A percentile compares a stretch with the other conserved stretches of the same genome.
phyloP scores from a whole-genome alignment of 768 basidiomycete genomes.

The Mycena maculata region DNA sequence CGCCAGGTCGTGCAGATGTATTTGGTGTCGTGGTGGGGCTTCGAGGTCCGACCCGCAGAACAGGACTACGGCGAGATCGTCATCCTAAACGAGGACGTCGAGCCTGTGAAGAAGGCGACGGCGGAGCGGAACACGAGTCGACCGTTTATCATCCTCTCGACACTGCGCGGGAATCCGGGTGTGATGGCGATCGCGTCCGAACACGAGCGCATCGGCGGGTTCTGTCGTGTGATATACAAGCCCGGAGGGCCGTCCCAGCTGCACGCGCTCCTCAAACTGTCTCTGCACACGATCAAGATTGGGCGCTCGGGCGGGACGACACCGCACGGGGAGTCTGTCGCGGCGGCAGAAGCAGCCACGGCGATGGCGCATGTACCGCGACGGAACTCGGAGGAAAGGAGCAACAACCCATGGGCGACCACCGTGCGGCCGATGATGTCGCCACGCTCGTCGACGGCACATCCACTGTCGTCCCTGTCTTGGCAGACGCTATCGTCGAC shows the following conservation, averaged over 20 bases:
- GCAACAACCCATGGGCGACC: constrained; percentile 21
- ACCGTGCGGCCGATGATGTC: constrained; percentile 62
- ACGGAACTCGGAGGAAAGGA: constrained; percentile 64
- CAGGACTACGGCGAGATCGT: constrained; percentile 74
- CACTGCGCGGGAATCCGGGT: constrained; percentile 72
- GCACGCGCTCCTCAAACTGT: constrained; percentile 71
- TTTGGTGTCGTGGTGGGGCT: constrained; percentile 81
- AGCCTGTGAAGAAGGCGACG: constrained; percentile 66
- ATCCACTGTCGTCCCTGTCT: constrained; percentile 47
- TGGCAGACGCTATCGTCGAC: constrained; percentile 51
- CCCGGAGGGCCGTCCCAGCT: constrained; percentile 87
- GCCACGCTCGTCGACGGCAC: constrained; percentile 62
- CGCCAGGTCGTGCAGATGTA: constrained; percentile 71
- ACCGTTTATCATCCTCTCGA: constrained; percentile 82
- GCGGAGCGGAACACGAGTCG: constrained; percentile 65
- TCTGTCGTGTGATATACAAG: constrained; percentile 90
- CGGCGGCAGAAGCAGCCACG: not conserved
- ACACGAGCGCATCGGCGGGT: constrained; percentile 85
- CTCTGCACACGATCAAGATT: constrained; percentile 67
- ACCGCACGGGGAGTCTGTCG: constrained; percentile 19
- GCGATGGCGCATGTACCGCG: constrained; percentile 39
- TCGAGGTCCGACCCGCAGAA: constrained; percentile 57
- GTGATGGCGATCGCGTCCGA: constrained; percentile 73
- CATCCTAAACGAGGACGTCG: constrained; percentile 83
- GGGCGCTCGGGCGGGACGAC: constrained; percentile 47